Base-by-base conservation (phyloP, 192 early-diverging fungal genomes). In the Phlyctochytrium planicorne region DNA sequence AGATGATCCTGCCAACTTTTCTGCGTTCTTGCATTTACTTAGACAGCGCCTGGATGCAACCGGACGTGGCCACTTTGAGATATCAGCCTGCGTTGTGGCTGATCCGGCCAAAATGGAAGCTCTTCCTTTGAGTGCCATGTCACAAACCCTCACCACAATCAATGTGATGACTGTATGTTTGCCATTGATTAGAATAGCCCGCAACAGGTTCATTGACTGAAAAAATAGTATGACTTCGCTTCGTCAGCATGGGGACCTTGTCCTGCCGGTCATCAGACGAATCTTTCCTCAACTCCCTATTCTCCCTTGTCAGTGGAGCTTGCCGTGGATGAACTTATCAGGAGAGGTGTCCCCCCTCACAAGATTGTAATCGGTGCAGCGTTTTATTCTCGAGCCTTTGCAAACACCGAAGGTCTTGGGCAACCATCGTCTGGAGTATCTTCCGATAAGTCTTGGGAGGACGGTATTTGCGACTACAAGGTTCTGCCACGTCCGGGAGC, bases 371-470 rank as follows among this genome's bases (percentile, higher is more conserved):
- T 98, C 57, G 97, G 97, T 16, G 87, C 91, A 47, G 92, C 92
- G 27, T 84, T 94, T 67, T 99, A 97, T 78, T 94, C 93, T 1
- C 85, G 97, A n/a, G 92, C 87, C 2, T 99, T 99, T 77, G 81
- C 84, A 63, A 91, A 92, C 63, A 94, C 94, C 4, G 73, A 82
- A 62, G 80, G 80, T 20, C 37, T 72, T n/a, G 69, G 68, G 6
- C 66, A 74, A n/a, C 79, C 86, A 27, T 72, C 74, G 59, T 63
- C 71, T 23, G 94, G 95, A 16, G 56, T 67, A 0, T 78, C 90
- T n/a, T 87, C 89, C 3, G 71, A 86, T 52, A 91, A 92, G 30
- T 87, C 87, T 2, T 95, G 94, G 93, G 97, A 98, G 73, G 74
- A 88, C 50, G 97, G 97, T 1, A 85, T 92, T 31, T 91, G 90